Evolutionary conservation across 2,329 filamentous ascomycete genomes (phyloP).

Genomic region (Biscogniauxia marginata): DNA sequence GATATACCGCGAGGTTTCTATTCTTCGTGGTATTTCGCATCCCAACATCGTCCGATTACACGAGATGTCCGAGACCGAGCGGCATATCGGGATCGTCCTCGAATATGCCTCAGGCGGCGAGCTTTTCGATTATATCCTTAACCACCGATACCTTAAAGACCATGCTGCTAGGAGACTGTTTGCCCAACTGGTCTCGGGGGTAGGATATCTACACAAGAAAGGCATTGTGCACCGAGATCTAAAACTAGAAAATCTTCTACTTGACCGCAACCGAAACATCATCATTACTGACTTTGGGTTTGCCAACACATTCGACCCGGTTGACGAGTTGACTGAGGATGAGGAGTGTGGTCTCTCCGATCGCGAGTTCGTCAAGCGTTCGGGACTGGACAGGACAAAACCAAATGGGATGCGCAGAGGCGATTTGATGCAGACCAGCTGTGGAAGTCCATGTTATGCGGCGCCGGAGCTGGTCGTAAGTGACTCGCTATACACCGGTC

Average conservation of each 20-base stretch:
- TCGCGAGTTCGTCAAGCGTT: constrained; percentile 81
- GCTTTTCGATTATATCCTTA: constrained; percentile 96
- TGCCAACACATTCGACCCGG: constrained; percentile 92
- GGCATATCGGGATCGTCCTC: constrained; percentile 95
- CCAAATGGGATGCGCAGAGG: constrained; percentile 76
- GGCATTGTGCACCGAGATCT: constrained; percentile 97
- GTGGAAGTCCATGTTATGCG: constrained; percentile 95
- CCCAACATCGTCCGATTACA: constrained; percentile 96
- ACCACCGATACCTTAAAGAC: constrained; percentile 95
- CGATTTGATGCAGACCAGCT: constrained; percentile 98
- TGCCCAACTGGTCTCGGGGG: constrained; percentile 91
- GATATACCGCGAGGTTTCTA: constrained; percentile 95
- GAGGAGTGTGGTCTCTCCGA: constrained; percentile 85
- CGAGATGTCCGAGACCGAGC: constrained; percentile 97
- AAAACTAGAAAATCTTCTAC: constrained; percentile 91
- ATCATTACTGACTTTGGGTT: constrained; percentile 99
- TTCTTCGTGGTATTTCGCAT: constrained; percentile 82
- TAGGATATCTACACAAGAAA: constrained; percentile 97
- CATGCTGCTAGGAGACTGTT: constrained; percentile 86
- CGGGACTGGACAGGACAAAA: constrained; percentile 79
- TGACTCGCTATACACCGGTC: constrained; percentile 93
- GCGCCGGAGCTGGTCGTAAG: constrained; percentile 96
- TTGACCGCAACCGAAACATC: constrained; percentile 96
- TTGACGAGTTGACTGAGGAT: constrained; percentile 84
- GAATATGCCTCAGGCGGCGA: constrained; percentile 98